Evolutionary conservation across 2,329 filamentous ascomycete genomes (phyloP).

Genomic region (Microdochium bolleyi): DNA sequence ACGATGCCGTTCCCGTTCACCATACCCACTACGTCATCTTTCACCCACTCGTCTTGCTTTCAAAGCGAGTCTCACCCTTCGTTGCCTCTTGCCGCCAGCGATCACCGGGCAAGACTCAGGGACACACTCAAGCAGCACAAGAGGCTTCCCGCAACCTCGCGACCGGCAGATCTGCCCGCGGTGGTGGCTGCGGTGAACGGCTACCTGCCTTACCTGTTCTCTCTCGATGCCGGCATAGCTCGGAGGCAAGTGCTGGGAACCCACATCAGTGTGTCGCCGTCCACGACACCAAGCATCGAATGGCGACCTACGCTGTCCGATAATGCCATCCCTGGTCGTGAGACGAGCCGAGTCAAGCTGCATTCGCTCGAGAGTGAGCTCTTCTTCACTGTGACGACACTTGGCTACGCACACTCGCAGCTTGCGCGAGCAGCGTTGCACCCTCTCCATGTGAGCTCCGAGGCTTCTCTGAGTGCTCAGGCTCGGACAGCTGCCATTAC

Average conservation of each 20-base stretch:
- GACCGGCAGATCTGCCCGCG: conserved; percentile 60
- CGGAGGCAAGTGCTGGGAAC: conserved; percentile 45
- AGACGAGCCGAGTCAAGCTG: conserved; percentile 59
- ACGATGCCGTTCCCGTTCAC: conserved; percentile 84
- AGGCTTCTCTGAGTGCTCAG: conserved; percentile 52
- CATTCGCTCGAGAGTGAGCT: conserved; percentile 76
- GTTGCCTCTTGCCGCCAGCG: conserved; percentile 73
- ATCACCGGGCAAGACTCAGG: conserved; percentile 74
- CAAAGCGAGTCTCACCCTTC: conserved; percentile 81
- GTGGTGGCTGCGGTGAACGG: conserved; percentile 62
- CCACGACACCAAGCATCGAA: conserved; percentile 55
- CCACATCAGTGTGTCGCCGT: conserved; percentile 59
- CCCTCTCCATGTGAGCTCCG: conserved; percentile 60
- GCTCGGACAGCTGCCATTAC: conserved; percentile 64
- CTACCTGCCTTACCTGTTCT: conserved; percentile 79
- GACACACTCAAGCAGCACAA: conserved; percentile 86
- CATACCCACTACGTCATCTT: conserved; percentile 81
- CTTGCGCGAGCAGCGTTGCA: conserved; percentile 67
- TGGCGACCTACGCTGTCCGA: conserved; percentile 78
- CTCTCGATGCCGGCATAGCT: conserved; percentile 66
- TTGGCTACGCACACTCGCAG: conserved; percentile 67
- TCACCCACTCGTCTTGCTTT: conserved; percentile 73
- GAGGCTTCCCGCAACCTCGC: conserved; percentile 64
- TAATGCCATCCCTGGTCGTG: conserved; percentile 53
- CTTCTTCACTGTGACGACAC: conserved; percentile 66